phyloP scores from a whole-genome alignment of 1,139 yeast species.

The Protomyces inundatus region DNA sequence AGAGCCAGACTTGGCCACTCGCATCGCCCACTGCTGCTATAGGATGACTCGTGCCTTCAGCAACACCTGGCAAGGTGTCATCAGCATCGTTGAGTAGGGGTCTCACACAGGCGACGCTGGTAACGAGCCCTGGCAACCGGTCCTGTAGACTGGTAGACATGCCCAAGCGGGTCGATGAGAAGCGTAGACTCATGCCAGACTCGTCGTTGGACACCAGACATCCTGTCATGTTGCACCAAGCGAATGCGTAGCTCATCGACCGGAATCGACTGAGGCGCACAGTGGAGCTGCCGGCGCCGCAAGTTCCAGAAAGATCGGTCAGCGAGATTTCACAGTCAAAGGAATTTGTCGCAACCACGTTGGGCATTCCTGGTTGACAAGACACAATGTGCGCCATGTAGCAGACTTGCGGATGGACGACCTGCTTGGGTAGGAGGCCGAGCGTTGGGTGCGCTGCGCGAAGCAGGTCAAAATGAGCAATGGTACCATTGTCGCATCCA shows the following conservation, averaged over 20 bases:
- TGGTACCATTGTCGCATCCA: not conserved
- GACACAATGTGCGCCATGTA: not conserved
- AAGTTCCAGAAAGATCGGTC: not conserved
- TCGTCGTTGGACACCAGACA: not conserved
- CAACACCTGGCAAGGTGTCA: not conserved
- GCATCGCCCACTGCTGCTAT: not conserved
- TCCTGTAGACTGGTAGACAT: not conserved
- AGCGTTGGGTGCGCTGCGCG: not conserved
- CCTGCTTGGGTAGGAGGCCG: not conserved
- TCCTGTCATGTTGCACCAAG: not conserved
- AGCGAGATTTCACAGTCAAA: not conserved
- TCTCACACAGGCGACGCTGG: not conserved
- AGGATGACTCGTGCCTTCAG: not conserved
- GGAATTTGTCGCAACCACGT: not conserved
- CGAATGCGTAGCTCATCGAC: not conserved
- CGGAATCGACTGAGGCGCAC: not conserved
- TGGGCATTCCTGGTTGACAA: not conserved
- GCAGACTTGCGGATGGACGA: not conserved
- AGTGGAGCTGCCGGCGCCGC: not conserved
- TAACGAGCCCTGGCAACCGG: not conserved
- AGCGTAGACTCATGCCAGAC: not conserved
- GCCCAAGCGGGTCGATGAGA: not conserved
- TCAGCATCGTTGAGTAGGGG: not conserved
- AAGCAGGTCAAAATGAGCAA: not conserved
- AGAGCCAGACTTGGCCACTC: not conserved